A percentile compares a stretch with the other conserved stretches of the same genome.
These are phyloP conservation scores for Colletotrichum viniferum DNA, from an alignment of 2,329 filamentous ascomycete species.

Conservation along the genomic window DNA sequence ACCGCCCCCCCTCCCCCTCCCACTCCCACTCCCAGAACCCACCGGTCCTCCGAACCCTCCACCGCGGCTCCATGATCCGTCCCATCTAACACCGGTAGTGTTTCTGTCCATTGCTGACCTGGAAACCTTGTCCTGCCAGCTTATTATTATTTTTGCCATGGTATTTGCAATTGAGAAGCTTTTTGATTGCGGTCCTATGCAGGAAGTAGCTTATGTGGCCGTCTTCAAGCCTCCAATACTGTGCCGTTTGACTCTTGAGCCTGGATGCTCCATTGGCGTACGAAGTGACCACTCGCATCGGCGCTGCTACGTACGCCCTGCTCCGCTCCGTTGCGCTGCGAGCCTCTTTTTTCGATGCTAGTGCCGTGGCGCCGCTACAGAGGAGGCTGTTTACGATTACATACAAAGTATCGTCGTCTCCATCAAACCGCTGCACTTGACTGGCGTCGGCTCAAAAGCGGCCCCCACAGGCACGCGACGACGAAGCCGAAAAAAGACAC, in stretches of 20 bases:
- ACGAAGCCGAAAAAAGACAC: background rate
- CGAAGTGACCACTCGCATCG: background rate
- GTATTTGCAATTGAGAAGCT: background rate
- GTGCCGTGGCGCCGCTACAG: background rate
- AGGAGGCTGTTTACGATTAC: background rate
- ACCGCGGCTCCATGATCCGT: background rate
- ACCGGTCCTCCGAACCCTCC: background rate
- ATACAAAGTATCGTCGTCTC: slow-evolving; percentile 11
- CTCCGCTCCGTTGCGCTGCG: slow-evolving; percentile 1
- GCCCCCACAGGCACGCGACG: slow-evolving; percentile 17
- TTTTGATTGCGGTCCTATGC: background rate
- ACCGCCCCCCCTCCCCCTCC: background rate
- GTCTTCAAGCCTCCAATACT: background rate
- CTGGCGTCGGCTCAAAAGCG: background rate
- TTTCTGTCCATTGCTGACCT: background rate
- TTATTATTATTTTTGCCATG: background rate
- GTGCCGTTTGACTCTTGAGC: background rate
- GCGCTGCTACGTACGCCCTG: background rate
- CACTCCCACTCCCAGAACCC: background rate
- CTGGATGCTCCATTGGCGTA: background rate
- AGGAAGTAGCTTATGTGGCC: background rate
- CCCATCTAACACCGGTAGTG: background rate
- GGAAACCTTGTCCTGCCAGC: background rate
- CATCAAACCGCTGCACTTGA: slow-evolving; percentile 3
- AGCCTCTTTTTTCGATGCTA: slow-evolving; percentile 2